These are phyloP conservation scores for Geotrichum siamense DNA, from an alignment of 1,139 yeast species.

Conservation along the genomic window DNA sequence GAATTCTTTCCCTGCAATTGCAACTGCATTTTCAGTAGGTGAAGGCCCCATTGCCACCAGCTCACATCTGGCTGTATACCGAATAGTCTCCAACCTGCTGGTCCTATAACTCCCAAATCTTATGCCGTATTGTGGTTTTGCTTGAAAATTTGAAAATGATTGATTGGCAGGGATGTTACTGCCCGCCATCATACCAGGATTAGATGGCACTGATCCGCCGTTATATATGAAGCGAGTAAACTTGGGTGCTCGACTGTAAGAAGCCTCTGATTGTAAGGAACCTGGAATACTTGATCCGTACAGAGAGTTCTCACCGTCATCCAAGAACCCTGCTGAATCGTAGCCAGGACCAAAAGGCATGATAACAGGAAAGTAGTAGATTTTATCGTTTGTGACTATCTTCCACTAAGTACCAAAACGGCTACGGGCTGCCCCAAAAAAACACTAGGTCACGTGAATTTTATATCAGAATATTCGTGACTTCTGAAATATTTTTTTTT, in stretches of 20 bases:
- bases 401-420: no score
- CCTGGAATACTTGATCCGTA: conserved; percentile 3
- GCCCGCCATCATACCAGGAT: not conserved
- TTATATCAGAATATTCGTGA: no score
- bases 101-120: not conserved
- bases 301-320: conserved; percentile 1
- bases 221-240: conserved; percentile 1
- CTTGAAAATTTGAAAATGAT: not conserved
- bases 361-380: not conserved
- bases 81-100: conserved; percentile 6
- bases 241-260: conserved; percentile 1
- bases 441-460: no score
- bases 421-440: no score
- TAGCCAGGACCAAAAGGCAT: conserved; percentile 1
- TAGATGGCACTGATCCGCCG: not conserved
- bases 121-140: not conserved
- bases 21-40: conserved; percentile 27
- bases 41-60: conserved; percentile 31
- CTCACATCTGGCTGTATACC: conserved; percentile 24
- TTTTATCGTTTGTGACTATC: not conserved
- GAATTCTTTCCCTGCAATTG: conserved; percentile 32
- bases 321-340: not conserved
- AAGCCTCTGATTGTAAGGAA: not conserved
- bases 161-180: not conserved
- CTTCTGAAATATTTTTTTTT: no score